Evolutionary conservation across 2,329 filamentous ascomycete species (phyloP), one percentile per base, ranked within the genome.

Genomic region (Magnaporthales sp.): DNA sequence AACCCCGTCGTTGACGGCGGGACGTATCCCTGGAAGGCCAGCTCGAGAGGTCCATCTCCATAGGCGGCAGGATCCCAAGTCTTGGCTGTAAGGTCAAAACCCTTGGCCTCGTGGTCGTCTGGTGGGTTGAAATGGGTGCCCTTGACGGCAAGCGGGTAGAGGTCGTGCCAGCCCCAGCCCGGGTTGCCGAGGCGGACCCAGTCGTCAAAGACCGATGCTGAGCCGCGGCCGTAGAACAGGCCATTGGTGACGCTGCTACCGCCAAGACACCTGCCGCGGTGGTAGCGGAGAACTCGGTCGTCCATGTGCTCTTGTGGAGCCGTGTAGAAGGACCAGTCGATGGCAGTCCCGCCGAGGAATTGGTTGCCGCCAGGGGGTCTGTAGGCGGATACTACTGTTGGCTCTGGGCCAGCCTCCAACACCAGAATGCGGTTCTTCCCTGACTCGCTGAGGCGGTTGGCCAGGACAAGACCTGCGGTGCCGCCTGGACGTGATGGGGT

Each of bases 171-270:
- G 8, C 72, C 70, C 74, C 75, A 77, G 1, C 75, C 74, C 1
- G 71, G 67, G 63, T 76, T 76, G 5, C 74, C 75, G 8, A 76
- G 65, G 5, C 70, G 67, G 19, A 70, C 73, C 75, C 75, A 77
- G 51, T 72, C 71, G 62, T 76, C 71, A 61, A 75, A 75, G 46
- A 76, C 71, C 32, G 70, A 71, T 4, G 73, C 70, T 51, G 71
- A 71, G 10, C 72, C 73, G 30, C 74, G 69, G 54, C 74, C 74
- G 67, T 75, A 75, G 67, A 73, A 73, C 66, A 77, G 72, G 19
- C 75, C 75, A 62, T 75, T 77, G 27, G 72, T 72, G 4, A 72
- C 70, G 19, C 74, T 75, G 60, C 73, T 73, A 31, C 75, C 74
- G n/a, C 75, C 75, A 4, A 76, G 67, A n/a, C 71, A 71, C 24